Percentiles rank a stretch among this genome's conserved stretches.
Evolutionary conservation across 805 yeast species (phyloP).

Genomic region (Clavispora phyllophila): DNA sequence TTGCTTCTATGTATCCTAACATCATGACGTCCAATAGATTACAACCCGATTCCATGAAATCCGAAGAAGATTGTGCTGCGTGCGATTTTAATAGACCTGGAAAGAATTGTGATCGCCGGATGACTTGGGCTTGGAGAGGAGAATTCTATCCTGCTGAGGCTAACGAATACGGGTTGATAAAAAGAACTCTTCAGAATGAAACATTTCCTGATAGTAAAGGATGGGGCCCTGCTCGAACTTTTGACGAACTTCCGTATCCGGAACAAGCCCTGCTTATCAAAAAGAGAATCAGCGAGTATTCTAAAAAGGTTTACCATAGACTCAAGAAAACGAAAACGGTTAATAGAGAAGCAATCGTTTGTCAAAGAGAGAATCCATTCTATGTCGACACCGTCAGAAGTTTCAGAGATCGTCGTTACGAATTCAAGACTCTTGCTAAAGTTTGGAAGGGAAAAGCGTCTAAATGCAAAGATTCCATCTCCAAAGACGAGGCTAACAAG

Average conservation of each 20-base stretch:
- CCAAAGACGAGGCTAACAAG: slow-evolving; percentile 84
- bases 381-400: slow-evolving; percentile 91
- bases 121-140: slow-evolving; percentile 99
- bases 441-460: slow-evolving; percentile 84
- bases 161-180: slow-evolving; percentile 88
- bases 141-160: slow-evolving; percentile 87
- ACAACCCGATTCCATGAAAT: slow-evolving; percentile 96
- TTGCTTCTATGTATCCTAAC: slow-evolving; percentile 98
- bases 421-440: slow-evolving; percentile 88
- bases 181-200: slow-evolving; percentile 76
- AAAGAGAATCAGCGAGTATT: slow-evolving; percentile 76
- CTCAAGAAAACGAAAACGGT: slow-evolving; percentile 77
- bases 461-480: slow-evolving; percentile 53
- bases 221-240: slow-evolving; percentile 54
- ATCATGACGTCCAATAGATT: slow-evolving; percentile 96
- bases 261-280: slow-evolving; percentile 77
- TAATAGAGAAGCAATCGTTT: slow-evolving; percentile 87
- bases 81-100: slow-evolving; percentile 97
- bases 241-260: slow-evolving; percentile 68
- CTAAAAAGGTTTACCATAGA: slow-evolving; percentile 79
- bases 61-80: slow-evolving; percentile 92
- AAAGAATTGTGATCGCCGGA: slow-evolving; percentile 82
- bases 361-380: slow-evolving; percentile 97
- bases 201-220: slow-evolving; percentile 60
- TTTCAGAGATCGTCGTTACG: slow-evolving; percentile 94